phyloP scores from a whole-genome alignment of 1,284 basidiomycete genomes.

The Peniophora sp. region DNA sequence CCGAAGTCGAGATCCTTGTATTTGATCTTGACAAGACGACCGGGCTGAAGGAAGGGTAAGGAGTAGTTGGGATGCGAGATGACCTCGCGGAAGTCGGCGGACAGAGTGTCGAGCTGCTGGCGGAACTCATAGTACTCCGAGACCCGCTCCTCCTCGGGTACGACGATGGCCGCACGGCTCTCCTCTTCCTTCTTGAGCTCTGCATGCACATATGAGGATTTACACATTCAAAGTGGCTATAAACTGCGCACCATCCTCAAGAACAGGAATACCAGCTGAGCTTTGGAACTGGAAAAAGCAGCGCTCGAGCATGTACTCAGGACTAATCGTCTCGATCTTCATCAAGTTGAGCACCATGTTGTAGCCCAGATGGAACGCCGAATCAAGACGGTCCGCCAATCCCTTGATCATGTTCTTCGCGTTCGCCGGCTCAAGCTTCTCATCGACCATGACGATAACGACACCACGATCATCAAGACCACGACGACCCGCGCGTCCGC shows the following conservation, averaged over 20 bases:
- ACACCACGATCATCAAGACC: constrained; percentile 98
- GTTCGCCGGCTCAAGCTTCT: constrained; percentile 88
- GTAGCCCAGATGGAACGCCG: constrained; percentile 98
- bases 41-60: constrained; percentile 89
- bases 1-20: constrained; percentile 89
- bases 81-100: constrained; percentile 82
- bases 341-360: constrained; percentile 99
- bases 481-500: constrained; percentile 94
- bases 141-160: constrained; percentile 81
- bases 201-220: constrained; percentile 19
- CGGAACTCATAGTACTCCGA: constrained; percentile 89
- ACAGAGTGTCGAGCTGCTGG: constrained; percentile 87
- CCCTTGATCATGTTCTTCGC: constrained; percentile 99
- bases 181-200: constrained; percentile 77
- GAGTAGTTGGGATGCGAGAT: constrained; percentile 93
- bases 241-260: constrained; percentile 68
- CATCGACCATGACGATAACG: constrained; percentile 99
- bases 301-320: constrained; percentile 96
- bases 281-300: constrained; percentile 99
- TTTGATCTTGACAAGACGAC: constrained; percentile 85
- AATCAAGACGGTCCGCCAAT: constrained; percentile 94
- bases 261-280: constrained; percentile 77
- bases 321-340: constrained; percentile 97
- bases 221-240: constrained; percentile 1
- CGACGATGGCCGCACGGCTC: constrained; percentile 54